These are phyloP conservation scores for Lipomyces chichibuensis DNA, from an alignment of 805 yeast genomes.

Conservation along the genomic window DNA sequence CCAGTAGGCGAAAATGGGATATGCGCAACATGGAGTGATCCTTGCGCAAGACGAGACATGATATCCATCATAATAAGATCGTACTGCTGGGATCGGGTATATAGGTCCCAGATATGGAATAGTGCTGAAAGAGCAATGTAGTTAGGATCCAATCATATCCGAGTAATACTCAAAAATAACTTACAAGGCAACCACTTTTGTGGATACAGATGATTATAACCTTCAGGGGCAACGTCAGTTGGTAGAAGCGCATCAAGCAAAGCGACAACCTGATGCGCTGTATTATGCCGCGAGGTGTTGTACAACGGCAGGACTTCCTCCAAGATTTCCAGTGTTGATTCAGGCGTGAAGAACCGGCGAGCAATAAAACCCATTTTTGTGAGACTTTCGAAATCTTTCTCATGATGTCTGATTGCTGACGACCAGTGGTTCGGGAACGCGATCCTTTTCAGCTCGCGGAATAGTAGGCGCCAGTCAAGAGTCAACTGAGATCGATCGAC, in stretches of 20 bases:
- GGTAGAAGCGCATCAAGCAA: constrained; percentile 21
- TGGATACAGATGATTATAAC: constrained; percentile 11
- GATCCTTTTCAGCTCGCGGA: constrained; percentile 43
- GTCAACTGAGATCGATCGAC: constrained; percentile 49
- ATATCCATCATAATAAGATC: constrained; percentile 70
- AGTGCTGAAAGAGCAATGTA: constrained; percentile 45
- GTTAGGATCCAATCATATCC: constrained; percentile 34
- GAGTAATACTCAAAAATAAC: neutral
- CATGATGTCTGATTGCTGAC: constrained; percentile 2
- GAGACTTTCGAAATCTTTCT: constrained; percentile 16
- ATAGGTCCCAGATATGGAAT: constrained; percentile 73
- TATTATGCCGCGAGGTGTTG: constrained; percentile 6
- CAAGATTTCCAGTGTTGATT: constrained; percentile 31
- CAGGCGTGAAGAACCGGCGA: constrained; percentile 38
- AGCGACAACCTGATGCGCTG: constrained; percentile 15
- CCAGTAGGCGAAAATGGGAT: constrained; percentile 59
- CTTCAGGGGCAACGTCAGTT: constrained; percentile 11
- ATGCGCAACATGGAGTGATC: constrained; percentile 42
- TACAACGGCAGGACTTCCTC: constrained; percentile 40
- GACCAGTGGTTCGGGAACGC: constrained; percentile 27
- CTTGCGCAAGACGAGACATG: constrained; percentile 60
- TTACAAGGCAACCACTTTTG: constrained; percentile 32
- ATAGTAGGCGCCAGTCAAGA: constrained; percentile 58
- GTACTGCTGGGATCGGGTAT: constrained; percentile 51
- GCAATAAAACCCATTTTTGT: constrained; percentile 35